Evolutionary conservation across 306 rosid species (phyloP).

Genomic region (Cucurbita moschata): DNA sequence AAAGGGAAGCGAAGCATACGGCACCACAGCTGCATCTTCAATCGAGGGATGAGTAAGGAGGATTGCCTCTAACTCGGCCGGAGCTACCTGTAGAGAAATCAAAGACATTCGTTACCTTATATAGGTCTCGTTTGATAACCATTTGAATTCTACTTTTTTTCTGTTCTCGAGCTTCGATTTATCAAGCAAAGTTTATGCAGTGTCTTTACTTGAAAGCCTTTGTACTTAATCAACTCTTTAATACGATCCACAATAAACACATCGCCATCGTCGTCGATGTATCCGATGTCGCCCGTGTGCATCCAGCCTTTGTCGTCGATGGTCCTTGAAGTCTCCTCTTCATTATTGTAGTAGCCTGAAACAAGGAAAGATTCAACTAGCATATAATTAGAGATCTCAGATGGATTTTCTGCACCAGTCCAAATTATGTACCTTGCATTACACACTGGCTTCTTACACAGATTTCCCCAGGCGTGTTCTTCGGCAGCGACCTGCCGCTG

Average conservation of each 20-base stretch:
- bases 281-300: constrained; percentile 79
- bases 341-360: constrained; percentile 64
- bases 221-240: constrained; percentile 38
- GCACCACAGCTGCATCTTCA: constrained; percentile 89
- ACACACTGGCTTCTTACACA: constrained; percentile 85
- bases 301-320: constrained; percentile 81
- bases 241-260: constrained; percentile 55
- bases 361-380: neutral
- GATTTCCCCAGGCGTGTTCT: constrained; percentile 66
- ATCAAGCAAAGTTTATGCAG: neutral
- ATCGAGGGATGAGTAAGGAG: constrained; percentile 65
- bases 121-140: too few species aligned
- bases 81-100: constrained; percentile 57
- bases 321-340: constrained; percentile 59
- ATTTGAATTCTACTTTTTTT: neutral
- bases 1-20: constrained; percentile 31
- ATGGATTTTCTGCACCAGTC: neutral
- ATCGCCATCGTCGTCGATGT: constrained; percentile 64
- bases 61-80: constrained; percentile 85
- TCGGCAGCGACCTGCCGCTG: constrained; percentile 55
- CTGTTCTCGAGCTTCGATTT: neutral
- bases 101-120: neutral
- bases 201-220: constrained; percentile 44
- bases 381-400: neutral
- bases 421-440: constrained; percentile 49